phyloP scores from a whole-genome alignment of 352 stramenopile genomes.

The Phytophthora multivora region DNA sequence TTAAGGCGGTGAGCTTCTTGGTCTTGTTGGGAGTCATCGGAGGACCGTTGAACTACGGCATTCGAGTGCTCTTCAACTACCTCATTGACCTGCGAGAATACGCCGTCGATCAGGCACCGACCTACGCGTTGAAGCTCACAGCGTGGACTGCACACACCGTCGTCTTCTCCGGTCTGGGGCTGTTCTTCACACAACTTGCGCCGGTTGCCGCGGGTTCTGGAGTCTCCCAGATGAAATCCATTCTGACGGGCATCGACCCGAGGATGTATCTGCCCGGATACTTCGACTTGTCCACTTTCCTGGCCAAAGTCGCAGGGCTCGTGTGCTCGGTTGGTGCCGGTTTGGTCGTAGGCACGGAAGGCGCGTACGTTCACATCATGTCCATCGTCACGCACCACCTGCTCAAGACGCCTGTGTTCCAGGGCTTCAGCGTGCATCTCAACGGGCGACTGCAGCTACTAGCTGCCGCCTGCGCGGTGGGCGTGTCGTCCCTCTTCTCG shows the following conservation, averaged over 20 bases:
- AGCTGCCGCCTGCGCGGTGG: constrained; percentile 90
- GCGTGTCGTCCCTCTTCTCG: constrained; percentile 93
- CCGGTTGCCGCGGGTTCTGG: constrained; percentile 76
- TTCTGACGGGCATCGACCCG: constrained; percentile 84
- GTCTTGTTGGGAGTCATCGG: constrained; percentile 82
- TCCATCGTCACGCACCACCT: constrained; percentile 92
- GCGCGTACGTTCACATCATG: constrained; percentile 98
- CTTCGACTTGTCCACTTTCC: constrained; percentile 82
- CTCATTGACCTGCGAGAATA: constrained; percentile 49
- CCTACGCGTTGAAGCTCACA: constrained; percentile 43
- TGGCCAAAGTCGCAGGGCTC: constrained; percentile 93
- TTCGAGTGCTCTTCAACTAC: constrained; percentile 56
- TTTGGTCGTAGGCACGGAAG: constrained; percentile 97
- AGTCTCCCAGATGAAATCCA: constrained; percentile 90
- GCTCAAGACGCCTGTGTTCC: constrained; percentile 80
- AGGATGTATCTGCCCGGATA: constrained; percentile 84
- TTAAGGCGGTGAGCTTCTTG: constrained; percentile 79
- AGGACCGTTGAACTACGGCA: constrained; percentile 75
- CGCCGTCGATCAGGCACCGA: constrained; percentile 44
- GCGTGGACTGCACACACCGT: constrained; percentile 77
- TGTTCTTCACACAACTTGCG: constrained; percentile 77
- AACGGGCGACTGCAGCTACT: constrained; percentile 90
- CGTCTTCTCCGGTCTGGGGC: constrained; percentile 62
- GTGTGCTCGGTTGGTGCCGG: constrained; percentile 93
- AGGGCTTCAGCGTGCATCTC: constrained; percentile 69